These are phyloP conservation scores for Melampsora americana DNA, from an alignment of 1,284 basidiomycete genomes.

Conservation along the genomic window DNA sequence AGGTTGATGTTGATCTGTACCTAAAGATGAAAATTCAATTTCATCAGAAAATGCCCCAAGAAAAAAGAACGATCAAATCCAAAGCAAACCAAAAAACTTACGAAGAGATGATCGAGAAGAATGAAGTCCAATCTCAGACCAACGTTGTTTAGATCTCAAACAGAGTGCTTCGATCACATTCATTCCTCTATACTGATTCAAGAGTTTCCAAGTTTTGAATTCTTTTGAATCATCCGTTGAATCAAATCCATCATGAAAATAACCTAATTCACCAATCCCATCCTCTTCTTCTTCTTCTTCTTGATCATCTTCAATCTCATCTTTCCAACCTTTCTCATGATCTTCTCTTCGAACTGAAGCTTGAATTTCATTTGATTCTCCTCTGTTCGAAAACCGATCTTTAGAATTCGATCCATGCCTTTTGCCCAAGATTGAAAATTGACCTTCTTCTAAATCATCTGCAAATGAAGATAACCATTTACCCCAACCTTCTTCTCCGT, in stretches of 20 bases:
- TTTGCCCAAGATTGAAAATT: slow-evolving; percentile 54
- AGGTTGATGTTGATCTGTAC: not conserved
- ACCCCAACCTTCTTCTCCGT: slow-evolving; percentile 88
- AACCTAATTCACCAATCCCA: slow-evolving; percentile 62
- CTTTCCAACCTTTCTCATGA: slow-evolving; percentile 43
- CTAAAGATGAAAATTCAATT: not conserved
- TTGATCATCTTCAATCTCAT: slow-evolving; percentile 15
- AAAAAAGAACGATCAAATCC: not conserved
- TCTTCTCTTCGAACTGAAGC: slow-evolving; percentile 29
- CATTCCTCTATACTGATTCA: slow-evolving; percentile 83
- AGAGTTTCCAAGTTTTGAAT: slow-evolving; percentile 60
- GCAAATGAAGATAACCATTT: slow-evolving; percentile 88
- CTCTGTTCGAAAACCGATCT: not conserved
- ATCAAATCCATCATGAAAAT: slow-evolving; percentile 74
- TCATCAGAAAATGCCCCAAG: not conserved
- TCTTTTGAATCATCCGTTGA: slow-evolving; percentile 66
- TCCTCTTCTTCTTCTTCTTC: slow-evolving; percentile 45
- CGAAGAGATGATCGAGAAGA: slow-evolving; percentile 3
- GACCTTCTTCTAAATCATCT: slow-evolving; percentile 85
- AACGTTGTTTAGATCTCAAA: slow-evolving; percentile 75
- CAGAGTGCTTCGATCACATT: slow-evolving; percentile 84
- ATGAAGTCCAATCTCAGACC: slow-evolving; percentile 70
- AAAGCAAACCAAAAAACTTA: slow-evolving; percentile 10
- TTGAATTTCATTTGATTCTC: slow-evolving; percentile 10
- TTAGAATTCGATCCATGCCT: not conserved